Evolutionary conservation across 768 basidiomycete genomes (phyloP).

Genomic region (Russula compacta): DNA sequence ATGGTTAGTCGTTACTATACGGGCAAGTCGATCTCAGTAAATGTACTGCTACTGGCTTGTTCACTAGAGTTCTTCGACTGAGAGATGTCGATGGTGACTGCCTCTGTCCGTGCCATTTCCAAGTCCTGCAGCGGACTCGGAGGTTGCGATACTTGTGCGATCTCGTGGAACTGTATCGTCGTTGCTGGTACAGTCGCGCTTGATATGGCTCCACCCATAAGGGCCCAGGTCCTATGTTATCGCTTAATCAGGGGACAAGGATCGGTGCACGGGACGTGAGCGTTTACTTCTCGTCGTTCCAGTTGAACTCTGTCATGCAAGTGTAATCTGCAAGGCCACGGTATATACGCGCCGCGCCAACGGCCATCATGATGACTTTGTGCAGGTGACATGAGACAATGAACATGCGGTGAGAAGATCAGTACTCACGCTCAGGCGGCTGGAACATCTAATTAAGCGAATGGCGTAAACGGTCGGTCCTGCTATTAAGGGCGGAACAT

Average conservation of each 20-base stretch:
- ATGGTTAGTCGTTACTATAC: not conserved
- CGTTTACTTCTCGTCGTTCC: conserved; percentile 7
- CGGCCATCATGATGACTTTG: conserved; percentile 17
- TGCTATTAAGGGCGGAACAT: not conserved
- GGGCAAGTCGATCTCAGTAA: not conserved
- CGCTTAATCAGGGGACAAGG: not conserved
- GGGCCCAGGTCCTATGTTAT: not conserved
- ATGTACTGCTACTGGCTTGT: not conserved
- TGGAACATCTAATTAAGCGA: conserved; percentile 11
- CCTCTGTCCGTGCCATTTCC: not conserved
- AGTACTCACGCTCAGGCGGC: conserved; percentile 13
- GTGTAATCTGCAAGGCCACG: conserved; percentile 13
- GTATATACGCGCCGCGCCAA: conserved; percentile 16
- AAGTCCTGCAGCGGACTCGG: not conserved
- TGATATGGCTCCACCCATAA: not conserved
- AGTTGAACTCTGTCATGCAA: conserved; percentile 14
- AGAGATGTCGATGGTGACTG: not conserved
- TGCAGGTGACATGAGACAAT: not conserved
- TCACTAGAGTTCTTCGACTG: not conserved
- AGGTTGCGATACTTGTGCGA: not conserved
- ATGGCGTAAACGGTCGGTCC: not conserved
- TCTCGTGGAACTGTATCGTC: not conserved
- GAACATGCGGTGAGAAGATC: not conserved
- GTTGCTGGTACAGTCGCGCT: not conserved
- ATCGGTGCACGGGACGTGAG: not conserved